These are phyloP conservation scores for Bathelium albidoporum DNA, from an alignment of 495 filamentous ascomycete species.

Conservation along the genomic window DNA sequence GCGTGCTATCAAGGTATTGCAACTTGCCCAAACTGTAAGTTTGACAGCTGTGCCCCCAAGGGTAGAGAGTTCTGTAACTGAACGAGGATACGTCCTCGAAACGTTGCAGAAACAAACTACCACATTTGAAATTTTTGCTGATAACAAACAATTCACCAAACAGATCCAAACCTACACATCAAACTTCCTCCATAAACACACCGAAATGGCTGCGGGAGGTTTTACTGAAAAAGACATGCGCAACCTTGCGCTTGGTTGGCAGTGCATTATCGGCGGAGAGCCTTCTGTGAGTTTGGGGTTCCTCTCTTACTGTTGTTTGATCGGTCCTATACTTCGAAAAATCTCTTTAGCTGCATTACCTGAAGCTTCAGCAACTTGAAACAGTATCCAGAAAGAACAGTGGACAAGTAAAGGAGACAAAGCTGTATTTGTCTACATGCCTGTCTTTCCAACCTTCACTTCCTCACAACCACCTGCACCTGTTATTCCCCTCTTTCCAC, in stretches of 20 bases:
- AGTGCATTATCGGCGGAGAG: conserved; percentile 12
- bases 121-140: background rate
- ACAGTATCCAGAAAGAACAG: too few relatives aligned
- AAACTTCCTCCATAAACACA: too few relatives aligned
- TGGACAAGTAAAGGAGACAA: too few relatives aligned
- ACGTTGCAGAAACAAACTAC: background rate
- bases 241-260: conserved; percentile 11
- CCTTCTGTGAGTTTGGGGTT: background rate
- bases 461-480: background rate
- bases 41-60: background rate
- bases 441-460: background rate
- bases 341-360: background rate
- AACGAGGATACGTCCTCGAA: background rate
- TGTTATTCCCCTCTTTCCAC: background rate
- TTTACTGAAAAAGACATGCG: background rate
- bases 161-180: background rate
- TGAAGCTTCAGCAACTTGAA: too few relatives aligned
- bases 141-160: background rate
- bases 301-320: too few relatives aligned
- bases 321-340: background rate
- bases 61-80: background rate
- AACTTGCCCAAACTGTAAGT: background rate
- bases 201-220: background rate
- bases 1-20: too few relatives aligned
- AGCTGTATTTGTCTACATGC: too few relatives aligned